A percentile compares a stretch with the other conserved stretches of the same genome.
These are phyloP conservation scores for Ophiostoma novo-ulmi DNA, from an alignment of 2,329 filamentous ascomycete species.

Conservation along the genomic window DNA sequence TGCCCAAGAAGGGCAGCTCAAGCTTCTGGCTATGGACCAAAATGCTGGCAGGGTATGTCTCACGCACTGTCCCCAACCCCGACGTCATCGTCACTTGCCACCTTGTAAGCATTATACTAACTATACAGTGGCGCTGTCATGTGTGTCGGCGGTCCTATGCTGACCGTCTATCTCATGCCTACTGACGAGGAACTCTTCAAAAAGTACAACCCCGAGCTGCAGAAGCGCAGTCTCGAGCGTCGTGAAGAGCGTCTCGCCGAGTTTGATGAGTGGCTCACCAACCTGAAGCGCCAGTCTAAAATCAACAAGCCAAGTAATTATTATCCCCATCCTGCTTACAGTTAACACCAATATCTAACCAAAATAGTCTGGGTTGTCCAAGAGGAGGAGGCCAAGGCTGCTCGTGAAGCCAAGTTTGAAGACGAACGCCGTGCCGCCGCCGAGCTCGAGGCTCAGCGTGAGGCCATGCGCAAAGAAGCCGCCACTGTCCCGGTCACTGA, in stretches of 20 bases:
- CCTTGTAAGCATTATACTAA: constrained; percentile 2
- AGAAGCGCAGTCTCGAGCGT: constrained; percentile 77
- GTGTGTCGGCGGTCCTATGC: constrained; percentile 76
- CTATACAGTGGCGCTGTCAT: constrained; percentile 60
- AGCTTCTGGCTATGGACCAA: constrained; percentile 61
- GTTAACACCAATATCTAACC: constrained; percentile 15
- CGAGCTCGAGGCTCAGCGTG: constrained; percentile 42
- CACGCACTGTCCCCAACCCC: neutral
- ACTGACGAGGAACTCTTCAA: constrained; percentile 89
- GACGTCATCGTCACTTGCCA: neutral
- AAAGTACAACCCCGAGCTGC: constrained; percentile 91
- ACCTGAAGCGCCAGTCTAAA: constrained; percentile 83
- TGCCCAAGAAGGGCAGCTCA: constrained; percentile 37
- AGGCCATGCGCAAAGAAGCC: constrained; percentile 47
- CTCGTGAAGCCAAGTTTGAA: constrained; percentile 36
- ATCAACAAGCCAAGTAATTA: constrained; percentile 81
- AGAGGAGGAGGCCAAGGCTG: constrained; percentile 44
- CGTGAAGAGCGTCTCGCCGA: constrained; percentile 72
- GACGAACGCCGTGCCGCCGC: constrained; percentile 38
- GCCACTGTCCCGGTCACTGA: constrained; percentile 32
- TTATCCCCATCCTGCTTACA: neutral
- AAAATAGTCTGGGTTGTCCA: constrained; percentile 48
- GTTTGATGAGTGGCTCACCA: constrained; percentile 79
- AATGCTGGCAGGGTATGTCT: constrained; percentile 62
- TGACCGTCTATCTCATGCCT: constrained; percentile 74